Evolutionary conservation across 2,329 filamentous ascomycete species (phyloP), one percentile per base, ranked within the genome.

Genomic region (Aspergillus hortae): DNA sequence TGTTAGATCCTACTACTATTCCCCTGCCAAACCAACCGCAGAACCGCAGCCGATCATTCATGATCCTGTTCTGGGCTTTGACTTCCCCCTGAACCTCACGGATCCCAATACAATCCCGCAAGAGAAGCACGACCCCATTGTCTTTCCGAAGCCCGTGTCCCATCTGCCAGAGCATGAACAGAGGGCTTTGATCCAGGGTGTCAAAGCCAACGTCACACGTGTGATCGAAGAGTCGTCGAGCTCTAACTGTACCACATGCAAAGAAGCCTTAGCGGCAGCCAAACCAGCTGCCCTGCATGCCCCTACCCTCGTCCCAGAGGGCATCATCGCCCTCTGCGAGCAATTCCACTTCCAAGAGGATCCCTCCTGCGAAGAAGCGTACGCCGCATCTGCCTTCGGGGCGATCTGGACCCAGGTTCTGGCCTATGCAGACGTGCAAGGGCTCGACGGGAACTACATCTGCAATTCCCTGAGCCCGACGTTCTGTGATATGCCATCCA

Each of bases 381-480:
- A 78, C 52, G 68, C 72, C 1, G 71, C 74, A 2, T 65, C 68
- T 14, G 77, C 69, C 14, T 80, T 78, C 55, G 81, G 82, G 15
- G 76, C 78, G 1, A 73, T 81, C 49, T 84, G 80, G 80, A 80
- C 80, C 4, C 81, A 84, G 58, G 70, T 84, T 2, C 67, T 85
- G 30, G 74, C 77, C 2, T 70, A 77, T 41, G 80, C 80, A 6
- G 74, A 84, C 61, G 71, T 83, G 7, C 67, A 69, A 17, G 80
- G 80, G 7, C 68, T 77, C 2, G 82, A 85, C 61, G 82, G 81
- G 4, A 67, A 75, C 49, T 82, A 81, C 54, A 83, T 85, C 43
- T 84, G 81, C 68, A 75, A 77, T 56, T 74, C 69, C 14, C 57
- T 83, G 4, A 75, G 71, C 48, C 72, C 62, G 27, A 71, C 56